These are phyloP conservation scores for Geotrichum citri-aurantii DNA, from an alignment of 1,139 yeast genomes.

Conservation along the genomic window DNA sequence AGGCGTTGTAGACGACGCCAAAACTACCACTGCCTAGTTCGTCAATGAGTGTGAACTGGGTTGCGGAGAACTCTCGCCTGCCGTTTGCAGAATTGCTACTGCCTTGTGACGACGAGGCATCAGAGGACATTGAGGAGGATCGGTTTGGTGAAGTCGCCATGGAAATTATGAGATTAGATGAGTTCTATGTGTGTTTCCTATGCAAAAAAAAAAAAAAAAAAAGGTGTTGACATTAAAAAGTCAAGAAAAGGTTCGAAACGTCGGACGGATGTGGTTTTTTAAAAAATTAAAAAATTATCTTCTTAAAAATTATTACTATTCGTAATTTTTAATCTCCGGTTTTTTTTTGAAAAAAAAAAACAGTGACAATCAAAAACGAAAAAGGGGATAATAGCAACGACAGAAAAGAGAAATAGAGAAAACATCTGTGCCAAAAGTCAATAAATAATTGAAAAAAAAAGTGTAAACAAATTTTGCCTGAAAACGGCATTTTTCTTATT, in stretches of 20 bases:
- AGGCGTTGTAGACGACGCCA: constrained; percentile 78
- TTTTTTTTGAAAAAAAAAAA: no score
- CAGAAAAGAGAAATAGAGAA: background rate
- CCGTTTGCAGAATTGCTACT: constrained; percentile 4
- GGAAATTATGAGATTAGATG: background rate
- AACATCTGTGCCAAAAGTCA: no score
- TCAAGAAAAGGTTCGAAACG: background rate
- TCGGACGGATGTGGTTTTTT: background rate
- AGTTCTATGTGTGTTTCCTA: background rate
- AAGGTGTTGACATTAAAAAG: background rate
- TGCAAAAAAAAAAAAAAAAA: background rate
- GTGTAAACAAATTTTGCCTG: no score
- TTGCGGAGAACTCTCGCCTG: constrained; percentile 37
- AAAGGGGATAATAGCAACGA: background rate
- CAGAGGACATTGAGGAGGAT: background rate
- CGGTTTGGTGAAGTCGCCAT: background rate
- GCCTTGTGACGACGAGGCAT: background rate
- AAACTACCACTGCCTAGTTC: constrained; percentile 87
- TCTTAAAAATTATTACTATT: background rate
- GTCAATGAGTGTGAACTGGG: constrained; percentile 57
- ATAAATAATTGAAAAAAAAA: no score
- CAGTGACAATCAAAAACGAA: no score
- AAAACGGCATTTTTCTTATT: no score
- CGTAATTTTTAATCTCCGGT: background rate
- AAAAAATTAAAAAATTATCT: background rate